A percentile compares a stretch with the other conserved stretches of the same genome.
Conservation (phyloP, 805 yeast species). For the Barnettozyma vustinii region DNA sequence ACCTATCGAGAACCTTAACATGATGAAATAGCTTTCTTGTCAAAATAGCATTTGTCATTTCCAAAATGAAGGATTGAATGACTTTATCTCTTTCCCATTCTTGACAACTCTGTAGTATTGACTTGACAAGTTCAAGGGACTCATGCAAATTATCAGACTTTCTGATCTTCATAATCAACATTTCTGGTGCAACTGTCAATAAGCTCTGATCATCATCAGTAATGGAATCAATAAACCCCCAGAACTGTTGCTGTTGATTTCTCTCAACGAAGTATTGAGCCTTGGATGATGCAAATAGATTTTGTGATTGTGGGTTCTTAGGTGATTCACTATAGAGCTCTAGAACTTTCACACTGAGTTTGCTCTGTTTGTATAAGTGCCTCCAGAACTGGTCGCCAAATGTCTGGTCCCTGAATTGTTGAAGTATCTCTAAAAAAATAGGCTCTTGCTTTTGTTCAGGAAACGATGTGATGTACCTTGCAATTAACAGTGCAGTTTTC, state of each 20-base stretch:
- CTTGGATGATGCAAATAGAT: conserved; percentile 1
- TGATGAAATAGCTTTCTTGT: conserved; percentile 4
- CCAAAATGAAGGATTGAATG: conserved; percentile 6
- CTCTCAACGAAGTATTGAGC: conserved; percentile 8
- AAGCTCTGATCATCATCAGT: conserved; percentile 1
- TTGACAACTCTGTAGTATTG: background rate
- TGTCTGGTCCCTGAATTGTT: conserved; percentile 2
- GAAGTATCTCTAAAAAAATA: background rate
- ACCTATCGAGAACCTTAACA: conserved; percentile 8
- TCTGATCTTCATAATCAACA: conserved; percentile 8
- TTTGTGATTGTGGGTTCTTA: background rate
- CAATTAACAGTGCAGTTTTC: conserved; percentile 11
- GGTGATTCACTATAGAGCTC: background rate
- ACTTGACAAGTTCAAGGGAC: conserved; percentile 2
- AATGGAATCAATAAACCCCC: conserved; percentile 10
- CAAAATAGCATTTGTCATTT: background rate
- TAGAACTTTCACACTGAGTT: conserved; percentile 3
- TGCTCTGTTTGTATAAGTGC: conserved; percentile 9
- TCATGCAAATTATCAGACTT: conserved; percentile 4
- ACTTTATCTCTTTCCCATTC: background rate
- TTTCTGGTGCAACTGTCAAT: conserved; percentile 9
- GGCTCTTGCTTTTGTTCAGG: conserved; percentile 2
- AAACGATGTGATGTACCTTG: conserved; percentile 9
- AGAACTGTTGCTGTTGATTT: conserved; percentile 9
- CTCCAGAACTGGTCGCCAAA: conserved; percentile 14